phyloP scores from a whole-genome alignment of 106 monocot genomes.

The Dendrobium chrysotoxum region DNA sequence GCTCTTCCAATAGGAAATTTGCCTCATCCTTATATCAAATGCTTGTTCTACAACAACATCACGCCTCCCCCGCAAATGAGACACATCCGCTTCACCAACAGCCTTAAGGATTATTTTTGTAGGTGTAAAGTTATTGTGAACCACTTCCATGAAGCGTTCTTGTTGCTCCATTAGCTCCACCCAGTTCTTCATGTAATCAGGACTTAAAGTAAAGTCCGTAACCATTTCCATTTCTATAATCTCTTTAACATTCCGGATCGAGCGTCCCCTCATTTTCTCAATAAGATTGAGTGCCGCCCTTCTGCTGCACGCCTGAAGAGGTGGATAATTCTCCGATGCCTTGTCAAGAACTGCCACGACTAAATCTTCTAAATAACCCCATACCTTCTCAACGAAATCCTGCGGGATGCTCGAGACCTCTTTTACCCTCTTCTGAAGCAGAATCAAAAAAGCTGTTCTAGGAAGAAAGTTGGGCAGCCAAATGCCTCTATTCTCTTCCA shows the following conservation, averaged over 20 bases:
- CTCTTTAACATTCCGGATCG: conserved; percentile 15
- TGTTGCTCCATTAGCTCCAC: not conserved
- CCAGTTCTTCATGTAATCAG: conserved; percentile 14
- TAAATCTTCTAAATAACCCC: conserved; percentile 15
- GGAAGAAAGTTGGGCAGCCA: not conserved
- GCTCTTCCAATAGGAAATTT: conserved; percentile 5
- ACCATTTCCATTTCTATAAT: conserved; percentile 37
- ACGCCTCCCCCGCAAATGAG: conserved; percentile 1
- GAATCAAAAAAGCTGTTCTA: not conserved
- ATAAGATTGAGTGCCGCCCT: conserved; percentile 22
- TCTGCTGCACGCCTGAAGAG: conserved; percentile 12
- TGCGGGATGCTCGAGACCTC: not conserved
- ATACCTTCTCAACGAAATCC: not conserved
- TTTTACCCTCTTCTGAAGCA: conserved; percentile 1
- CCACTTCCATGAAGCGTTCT: not conserved
- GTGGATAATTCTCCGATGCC: conserved; percentile 28
- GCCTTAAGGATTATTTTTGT: not conserved
- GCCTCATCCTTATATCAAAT: conserved; percentile 12
- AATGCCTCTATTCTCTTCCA: conserved; percentile 31
- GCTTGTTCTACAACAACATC: conserved; percentile 5
- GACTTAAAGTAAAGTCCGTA: conserved; percentile 12
- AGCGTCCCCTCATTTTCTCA: conserved; percentile 19
- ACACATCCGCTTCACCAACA: conserved; percentile 3
- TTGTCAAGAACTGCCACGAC: not conserved
- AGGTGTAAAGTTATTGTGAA: not conserved